phyloP scores from a whole-genome alignment of 2,329 filamentous ascomycete genomes.

The Aureobasidium sp. region DNA sequence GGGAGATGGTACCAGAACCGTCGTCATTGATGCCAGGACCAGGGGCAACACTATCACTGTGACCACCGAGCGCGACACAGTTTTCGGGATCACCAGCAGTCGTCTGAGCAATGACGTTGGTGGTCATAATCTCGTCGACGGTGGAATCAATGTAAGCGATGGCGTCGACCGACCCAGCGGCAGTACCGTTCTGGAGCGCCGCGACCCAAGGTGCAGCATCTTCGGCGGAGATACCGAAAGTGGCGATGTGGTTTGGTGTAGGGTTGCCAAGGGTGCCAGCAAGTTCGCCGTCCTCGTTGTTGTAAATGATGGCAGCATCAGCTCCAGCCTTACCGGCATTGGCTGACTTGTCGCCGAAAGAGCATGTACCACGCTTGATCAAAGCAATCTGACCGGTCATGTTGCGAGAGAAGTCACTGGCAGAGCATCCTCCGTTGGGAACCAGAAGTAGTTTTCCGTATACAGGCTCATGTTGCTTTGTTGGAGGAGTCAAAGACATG shows the following conservation, averaged over 20 bases:
- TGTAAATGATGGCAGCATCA: constrained; percentile 74
- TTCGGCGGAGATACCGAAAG: constrained; percentile 69
- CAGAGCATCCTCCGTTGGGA: constrained; percentile 67
- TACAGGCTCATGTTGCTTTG: constrained; percentile 27
- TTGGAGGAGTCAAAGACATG: constrained; percentile 39
- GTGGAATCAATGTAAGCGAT: constrained; percentile 44
- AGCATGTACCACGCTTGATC: constrained; percentile 73
- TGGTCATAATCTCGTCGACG: constrained; percentile 51
- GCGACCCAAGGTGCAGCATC: constrained; percentile 65
- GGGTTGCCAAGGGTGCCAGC: constrained; percentile 71
- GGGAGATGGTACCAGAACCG: constrained; percentile 70
- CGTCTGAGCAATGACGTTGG: constrained; percentile 69
- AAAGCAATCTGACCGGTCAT: constrained; percentile 73
- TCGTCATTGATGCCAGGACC: constrained; percentile 83
- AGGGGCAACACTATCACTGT: constrained; percentile 66
- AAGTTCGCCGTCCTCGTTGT: constrained; percentile 69
- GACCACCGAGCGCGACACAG: constrained; percentile 64
- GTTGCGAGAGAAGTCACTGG: constrained; percentile 67
- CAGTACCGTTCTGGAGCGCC: constrained; percentile 53
- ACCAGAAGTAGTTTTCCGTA: constrained; percentile 61
- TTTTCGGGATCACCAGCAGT: constrained; percentile 65
- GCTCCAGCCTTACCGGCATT: constrained; percentile 76
- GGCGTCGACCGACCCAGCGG: constrained; percentile 37
- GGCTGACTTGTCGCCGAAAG: constrained; percentile 76
- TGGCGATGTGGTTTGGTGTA: constrained; percentile 62